Conservation (phyloP, 2,329 filamentous ascomycete species). For the Thelonectria olida region DNA sequence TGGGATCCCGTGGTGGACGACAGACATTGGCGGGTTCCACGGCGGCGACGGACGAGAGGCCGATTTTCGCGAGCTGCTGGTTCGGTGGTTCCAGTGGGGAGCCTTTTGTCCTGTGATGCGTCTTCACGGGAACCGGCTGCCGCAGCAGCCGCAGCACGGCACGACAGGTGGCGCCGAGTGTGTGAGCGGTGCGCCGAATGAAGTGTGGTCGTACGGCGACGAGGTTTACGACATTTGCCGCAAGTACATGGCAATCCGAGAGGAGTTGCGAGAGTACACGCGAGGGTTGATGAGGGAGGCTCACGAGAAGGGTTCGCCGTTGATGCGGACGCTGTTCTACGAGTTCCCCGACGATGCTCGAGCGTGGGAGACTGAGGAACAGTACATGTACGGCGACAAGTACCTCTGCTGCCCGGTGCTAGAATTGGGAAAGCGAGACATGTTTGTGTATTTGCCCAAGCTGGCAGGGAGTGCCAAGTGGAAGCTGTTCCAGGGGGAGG, state of each 20-base stretch:
- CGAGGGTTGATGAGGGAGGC: constrained; percentile 67
- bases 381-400: constrained; percentile 69
- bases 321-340: constrained; percentile 72
- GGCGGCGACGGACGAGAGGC: constrained; percentile 66
- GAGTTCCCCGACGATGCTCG: constrained; percentile 66
- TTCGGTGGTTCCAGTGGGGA: constrained; percentile 77
- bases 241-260: constrained; percentile 67
- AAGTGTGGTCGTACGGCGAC: constrained; percentile 73
- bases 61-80: constrained; percentile 69
- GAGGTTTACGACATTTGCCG: constrained; percentile 68
- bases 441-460: constrained; percentile 20
- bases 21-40: constrained; percentile 76
- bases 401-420: constrained; percentile 22
- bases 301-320: constrained; percentile 66
- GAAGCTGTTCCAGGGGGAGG: constrained; percentile 14
- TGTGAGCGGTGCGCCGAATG: constrained; percentile 65
- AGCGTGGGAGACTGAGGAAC: constrained; percentile 66
- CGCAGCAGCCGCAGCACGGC: constrained; percentile 51
- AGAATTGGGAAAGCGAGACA: constrained; percentile 6
- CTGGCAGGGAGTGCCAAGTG: constrained; percentile 13
- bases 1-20: constrained; percentile 75
- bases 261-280: constrained; percentile 67
- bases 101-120: constrained; percentile 74
- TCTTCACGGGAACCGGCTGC: constrained; percentile 72
- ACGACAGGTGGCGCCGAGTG: constrained; percentile 51